Conservation (phyloP, 805 yeast genomes). For the Candida suzukii region DNA sequence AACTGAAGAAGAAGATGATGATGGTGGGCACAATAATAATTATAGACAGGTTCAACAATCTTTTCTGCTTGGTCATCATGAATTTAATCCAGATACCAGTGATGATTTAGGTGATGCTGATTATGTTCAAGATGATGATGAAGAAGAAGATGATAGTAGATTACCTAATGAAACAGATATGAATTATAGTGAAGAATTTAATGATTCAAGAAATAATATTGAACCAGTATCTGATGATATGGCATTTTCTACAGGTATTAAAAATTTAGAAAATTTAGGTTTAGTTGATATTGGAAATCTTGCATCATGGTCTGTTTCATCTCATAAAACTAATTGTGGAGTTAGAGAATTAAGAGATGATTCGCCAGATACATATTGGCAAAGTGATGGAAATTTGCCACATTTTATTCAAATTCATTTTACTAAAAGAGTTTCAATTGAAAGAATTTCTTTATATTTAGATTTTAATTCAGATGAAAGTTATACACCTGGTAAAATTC, state of each 20-base stretch:
- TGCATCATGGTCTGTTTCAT: constrained; percentile 82
- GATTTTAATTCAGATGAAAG: constrained; percentile 77
- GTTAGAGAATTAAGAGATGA: constrained; percentile 68
- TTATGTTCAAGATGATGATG: constrained; percentile 2
- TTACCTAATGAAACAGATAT: not conserved
- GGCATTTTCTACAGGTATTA: constrained; percentile 32
- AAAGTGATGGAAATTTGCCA: constrained; percentile 88
- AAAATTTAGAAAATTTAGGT: constrained; percentile 49
- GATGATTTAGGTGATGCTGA: not conserved
- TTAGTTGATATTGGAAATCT: constrained; percentile 69
- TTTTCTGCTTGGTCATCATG: no score
- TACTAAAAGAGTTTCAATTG: constrained; percentile 64
- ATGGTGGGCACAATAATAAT: no score
- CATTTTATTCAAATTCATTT: constrained; percentile 77
- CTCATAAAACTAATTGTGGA: constrained; percentile 67
- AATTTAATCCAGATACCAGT: no score
- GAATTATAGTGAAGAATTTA: not conserved
- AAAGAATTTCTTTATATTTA: constrained; percentile 62
- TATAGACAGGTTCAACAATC: no score
- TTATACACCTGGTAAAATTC: constrained; percentile 75
- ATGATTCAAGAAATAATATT: no score
- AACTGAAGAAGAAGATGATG: no score
- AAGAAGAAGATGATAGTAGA: constrained; percentile 1
- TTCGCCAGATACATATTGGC: constrained; percentile 77
- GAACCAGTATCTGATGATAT: constrained; percentile 14